Percentiles rank a stretch among this genome's conserved stretches.
Conservation (phyloP, 371 early-diverging fungal species). For the Sporodiniella umbellata region DNA sequence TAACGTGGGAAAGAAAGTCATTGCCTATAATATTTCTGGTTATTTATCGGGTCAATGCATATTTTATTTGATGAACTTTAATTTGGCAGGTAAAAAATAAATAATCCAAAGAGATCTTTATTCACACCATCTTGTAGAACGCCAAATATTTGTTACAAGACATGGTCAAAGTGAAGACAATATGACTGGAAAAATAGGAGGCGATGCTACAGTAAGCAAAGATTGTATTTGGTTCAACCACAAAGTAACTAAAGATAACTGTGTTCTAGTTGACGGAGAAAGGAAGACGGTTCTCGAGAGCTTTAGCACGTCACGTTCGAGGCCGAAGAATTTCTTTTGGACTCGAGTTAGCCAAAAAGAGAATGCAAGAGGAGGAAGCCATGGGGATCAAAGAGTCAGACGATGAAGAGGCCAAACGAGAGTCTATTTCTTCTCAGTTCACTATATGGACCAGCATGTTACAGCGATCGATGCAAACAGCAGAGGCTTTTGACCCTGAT, state of each 20-base stretch:
- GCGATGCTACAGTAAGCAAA: conserved; percentile 73
- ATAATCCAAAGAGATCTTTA: not conserved
- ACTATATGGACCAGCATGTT: conserved; percentile 80
- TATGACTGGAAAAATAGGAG: conserved; percentile 56
- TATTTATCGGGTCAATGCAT: conserved; percentile 80
- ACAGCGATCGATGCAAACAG: conserved; percentile 69
- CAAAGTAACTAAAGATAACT: no score
- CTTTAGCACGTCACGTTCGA: conserved; percentile 65
- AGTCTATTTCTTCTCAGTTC: conserved; percentile 36
- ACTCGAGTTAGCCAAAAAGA: conserved; percentile 27
- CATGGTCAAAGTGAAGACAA: conserved; percentile 78
- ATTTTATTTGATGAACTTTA: conserved; percentile 84
- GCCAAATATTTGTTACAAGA: conserved; percentile 78
- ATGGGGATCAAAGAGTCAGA: conserved; percentile 27
- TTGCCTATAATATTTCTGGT: conserved; percentile 78
- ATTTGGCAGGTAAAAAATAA: conserved; percentile 40
- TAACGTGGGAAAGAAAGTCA: conserved; percentile 82
- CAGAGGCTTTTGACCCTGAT: conserved; percentile 64
- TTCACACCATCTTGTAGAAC: conserved; percentile 37
- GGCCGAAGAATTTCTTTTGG: conserved; percentile 40
- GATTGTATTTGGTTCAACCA: not conserved
- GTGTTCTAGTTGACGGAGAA: conserved; percentile 45
- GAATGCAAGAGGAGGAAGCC: conserved; percentile 28
- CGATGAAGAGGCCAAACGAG: conserved; percentile 18
- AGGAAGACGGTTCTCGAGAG: conserved; percentile 63